Conservation (phyloP, 2,329 filamentous ascomycete species). For the Alternaria longipes region DNA sequence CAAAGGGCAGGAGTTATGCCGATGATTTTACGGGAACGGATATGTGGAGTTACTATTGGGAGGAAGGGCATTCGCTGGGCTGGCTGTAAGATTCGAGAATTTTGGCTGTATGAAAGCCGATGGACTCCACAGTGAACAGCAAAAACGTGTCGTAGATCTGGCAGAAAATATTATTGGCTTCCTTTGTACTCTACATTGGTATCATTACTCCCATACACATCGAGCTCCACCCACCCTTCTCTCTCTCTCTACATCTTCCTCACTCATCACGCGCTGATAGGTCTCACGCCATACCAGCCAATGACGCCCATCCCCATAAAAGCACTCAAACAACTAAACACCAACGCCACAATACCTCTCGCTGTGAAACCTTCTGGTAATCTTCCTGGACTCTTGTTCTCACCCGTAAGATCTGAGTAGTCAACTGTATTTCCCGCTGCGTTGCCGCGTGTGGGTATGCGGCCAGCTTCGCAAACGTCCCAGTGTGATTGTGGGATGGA, state of each 20-base stretch:
- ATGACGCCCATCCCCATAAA: conserved; percentile 74
- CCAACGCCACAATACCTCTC: conserved; percentile 76
- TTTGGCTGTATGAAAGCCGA: background rate
- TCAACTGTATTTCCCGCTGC: conserved; percentile 76
- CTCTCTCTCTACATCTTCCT: background rate
- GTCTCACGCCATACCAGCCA: conserved; percentile 69
- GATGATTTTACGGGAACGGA: conserved; percentile 61
- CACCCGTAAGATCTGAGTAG: conserved; percentile 62
- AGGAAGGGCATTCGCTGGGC: conserved; percentile 25
- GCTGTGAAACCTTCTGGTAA: conserved; percentile 76
- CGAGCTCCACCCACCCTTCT: background rate
- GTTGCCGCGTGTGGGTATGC: conserved; percentile 69
- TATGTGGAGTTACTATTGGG: conserved; percentile 67
- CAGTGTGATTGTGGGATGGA: conserved; percentile 69
- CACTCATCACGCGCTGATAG: conserved; percentile 17
- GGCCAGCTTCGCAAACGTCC: conserved; percentile 65
- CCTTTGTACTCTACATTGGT: background rate
- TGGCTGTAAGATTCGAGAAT: background rate
- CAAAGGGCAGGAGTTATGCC: conserved; percentile 56
- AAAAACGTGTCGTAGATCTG: background rate
- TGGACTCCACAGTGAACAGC: background rate
- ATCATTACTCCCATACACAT: background rate
- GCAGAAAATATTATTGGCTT: background rate
- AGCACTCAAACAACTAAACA: conserved; percentile 75
- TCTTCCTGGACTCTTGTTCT: conserved; percentile 64